A percentile compares a stretch with the other conserved stretches of the same genome.
Evolutionary conservation across 768 basidiomycete genomes (phyloP).

Genomic region (Lentinula raphanica): DNA sequence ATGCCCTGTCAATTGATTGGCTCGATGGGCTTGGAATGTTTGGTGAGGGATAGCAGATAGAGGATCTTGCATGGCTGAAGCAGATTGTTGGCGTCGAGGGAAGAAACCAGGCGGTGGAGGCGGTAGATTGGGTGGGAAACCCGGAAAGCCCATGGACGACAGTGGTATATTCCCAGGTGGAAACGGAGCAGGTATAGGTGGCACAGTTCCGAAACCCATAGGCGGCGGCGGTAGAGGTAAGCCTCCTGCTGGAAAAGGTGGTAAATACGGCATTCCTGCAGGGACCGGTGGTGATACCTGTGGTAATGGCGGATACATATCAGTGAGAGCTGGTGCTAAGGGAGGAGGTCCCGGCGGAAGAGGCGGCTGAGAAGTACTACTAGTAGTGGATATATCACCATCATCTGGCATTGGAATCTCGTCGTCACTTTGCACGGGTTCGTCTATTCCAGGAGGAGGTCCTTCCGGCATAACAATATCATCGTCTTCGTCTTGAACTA

Average conservation of each 20-base stretch:
- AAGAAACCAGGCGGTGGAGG: constrained; percentile 56
- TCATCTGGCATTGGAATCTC: constrained; percentile 89
- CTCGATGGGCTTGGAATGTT: constrained; percentile 72
- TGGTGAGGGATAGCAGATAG: constrained; percentile 70
- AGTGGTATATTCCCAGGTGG: constrained; percentile 21
- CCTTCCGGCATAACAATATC: constrained; percentile 65
- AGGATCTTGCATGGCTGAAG: constrained; percentile 65
- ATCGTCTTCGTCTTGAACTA: constrained; percentile 52
- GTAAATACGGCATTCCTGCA: constrained; percentile 7
- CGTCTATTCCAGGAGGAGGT: constrained; percentile 50
- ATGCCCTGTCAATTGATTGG: constrained; percentile 32
- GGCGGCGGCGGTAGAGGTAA: constrained; percentile 24
- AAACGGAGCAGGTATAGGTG: constrained; percentile 19
- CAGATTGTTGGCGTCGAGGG: constrained; percentile 45
- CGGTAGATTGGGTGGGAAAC: constrained; percentile 12
- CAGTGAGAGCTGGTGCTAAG: constrained; percentile 3
- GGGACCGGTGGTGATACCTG: constrained; percentile 2
- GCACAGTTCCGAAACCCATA: background rate
- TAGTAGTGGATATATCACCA: background rate
- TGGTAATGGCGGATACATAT: constrained; percentile 16
- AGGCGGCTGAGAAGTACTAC: constrained; percentile 6
- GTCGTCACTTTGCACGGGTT: constrained; percentile 59
- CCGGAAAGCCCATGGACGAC: constrained; percentile 18
- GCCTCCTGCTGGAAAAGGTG: constrained; percentile 21
- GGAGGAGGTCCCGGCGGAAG: constrained; percentile 11